Base-by-base conservation (phyloP, 2,329 filamentous ascomycete genomes). In the Aspergillus novoparasiticus region DNA sequence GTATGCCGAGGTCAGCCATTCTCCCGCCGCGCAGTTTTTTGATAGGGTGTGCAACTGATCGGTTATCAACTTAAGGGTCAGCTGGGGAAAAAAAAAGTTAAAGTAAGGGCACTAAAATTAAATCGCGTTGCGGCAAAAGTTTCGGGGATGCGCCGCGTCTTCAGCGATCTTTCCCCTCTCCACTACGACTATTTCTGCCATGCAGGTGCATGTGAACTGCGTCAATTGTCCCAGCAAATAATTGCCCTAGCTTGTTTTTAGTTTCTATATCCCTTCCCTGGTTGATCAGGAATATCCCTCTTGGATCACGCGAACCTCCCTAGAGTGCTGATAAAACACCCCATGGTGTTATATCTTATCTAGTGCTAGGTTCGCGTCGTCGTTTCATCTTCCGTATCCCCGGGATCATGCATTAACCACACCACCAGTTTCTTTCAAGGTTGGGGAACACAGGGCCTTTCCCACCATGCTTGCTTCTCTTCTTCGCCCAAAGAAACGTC, bases 381-480 rank as follows among this genome's bases (percentile, higher is more conserved):
- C 34, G 39, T 55, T 54, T 58, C 26, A 58, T 53, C 39, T 50
- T 58, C 30, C 48, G 36, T 54, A 39, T 28, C n/a, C 21, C 32
- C 21, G 43, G 36, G 60, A 43, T 16, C 45, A 50, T 45, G 32
- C 48, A n/a, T 51, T 51, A 55, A 55, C 51, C 34, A 39, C 30
- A 55, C 51, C 32, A 41, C 23, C 32, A 16, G 19, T 28, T 21
- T 19, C 14, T 26, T 39, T 54, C 32, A 26, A 26, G 5, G 12
- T 36, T 55, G 51, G 34, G 34, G 36, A 36, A 14, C 26, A 14
- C 34, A 28, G 51, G 51, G 34, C 32, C 14, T 39, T 41, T 34
- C 41, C 51, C 57, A 68, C 53, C 62, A 76, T 76, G 74, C 68
- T 76, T 34, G 71, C 72, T 54, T 74, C 72, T 55, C 72, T 76